phyloP scores from a whole-genome alignment of 2,329 filamentous ascomycete species.

The Lachnellula hyalina region DNA sequence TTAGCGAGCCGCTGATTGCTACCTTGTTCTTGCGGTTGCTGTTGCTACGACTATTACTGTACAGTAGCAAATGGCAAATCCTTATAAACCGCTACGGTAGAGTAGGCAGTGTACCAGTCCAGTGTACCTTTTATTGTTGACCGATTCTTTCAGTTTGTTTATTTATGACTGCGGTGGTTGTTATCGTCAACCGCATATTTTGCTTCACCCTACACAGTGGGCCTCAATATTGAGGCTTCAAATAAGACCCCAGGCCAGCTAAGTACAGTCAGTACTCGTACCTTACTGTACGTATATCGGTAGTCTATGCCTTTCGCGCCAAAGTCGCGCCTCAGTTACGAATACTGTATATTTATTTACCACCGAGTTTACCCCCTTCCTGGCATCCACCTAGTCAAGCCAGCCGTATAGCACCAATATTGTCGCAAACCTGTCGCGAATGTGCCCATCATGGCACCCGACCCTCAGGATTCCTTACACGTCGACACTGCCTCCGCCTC shows the following conservation, averaged over 20 bases:
- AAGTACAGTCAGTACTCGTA: not conserved
- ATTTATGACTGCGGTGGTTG: not conserved
- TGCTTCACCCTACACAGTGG: not conserved
- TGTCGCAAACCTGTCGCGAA: slow-evolving; percentile 25
- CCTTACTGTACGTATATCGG: not conserved
- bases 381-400: not conserved
- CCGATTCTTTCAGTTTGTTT: not conserved
- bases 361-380: not conserved
- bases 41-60: no score
- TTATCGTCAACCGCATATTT: not conserved
- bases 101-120: not conserved
- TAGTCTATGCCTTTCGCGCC: no score
- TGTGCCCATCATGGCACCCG: slow-evolving; percentile 30
- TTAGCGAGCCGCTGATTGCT: no score
- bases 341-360: not conserved
- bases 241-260: not conserved
- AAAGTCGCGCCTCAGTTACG: no score
- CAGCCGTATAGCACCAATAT: slow-evolving; percentile 1
- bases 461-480: slow-evolving; percentile 24
- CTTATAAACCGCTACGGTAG: not conserved
- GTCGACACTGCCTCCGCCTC: slow-evolving; percentile 17
- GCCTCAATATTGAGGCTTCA: not conserved
- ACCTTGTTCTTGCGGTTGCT: no score
- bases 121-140: not conserved
- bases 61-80: no score